Conservation (phyloP, 805 yeast genomes). For the Ogataea angusta region DNA sequence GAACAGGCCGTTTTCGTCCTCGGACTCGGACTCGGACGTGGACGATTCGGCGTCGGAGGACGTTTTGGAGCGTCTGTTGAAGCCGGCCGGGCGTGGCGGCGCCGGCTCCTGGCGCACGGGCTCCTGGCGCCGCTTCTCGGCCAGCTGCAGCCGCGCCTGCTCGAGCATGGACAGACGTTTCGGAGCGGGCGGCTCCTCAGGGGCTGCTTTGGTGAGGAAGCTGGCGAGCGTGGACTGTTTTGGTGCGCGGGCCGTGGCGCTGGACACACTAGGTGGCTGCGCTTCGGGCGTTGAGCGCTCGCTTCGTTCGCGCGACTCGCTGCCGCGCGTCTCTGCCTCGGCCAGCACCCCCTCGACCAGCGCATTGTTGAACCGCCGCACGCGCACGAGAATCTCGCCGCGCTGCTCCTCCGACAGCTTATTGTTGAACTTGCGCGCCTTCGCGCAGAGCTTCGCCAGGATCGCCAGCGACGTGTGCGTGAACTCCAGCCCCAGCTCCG, state of each 20-base stretch:
- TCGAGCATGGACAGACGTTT: slow-evolving; percentile 28
- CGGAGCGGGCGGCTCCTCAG: slow-evolving; percentile 12
- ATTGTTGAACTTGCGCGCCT: slow-evolving; percentile 65
- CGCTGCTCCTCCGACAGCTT: slow-evolving; percentile 68
- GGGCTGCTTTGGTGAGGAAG: slow-evolving; percentile 9
- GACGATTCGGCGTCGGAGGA: slow-evolving; percentile 13
- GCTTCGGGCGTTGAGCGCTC: too few species aligned
- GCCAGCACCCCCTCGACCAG: slow-evolving; percentile 52
- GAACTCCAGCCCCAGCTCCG: slow-evolving; percentile 47
- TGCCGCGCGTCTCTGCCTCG: slow-evolving; percentile 38
- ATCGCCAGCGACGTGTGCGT: slow-evolving; percentile 53
- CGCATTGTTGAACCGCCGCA: slow-evolving; percentile 49
- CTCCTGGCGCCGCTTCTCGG: slow-evolving; percentile 21
- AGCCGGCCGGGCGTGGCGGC: slow-evolving; percentile 53
- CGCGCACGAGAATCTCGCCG: slow-evolving; percentile 57
- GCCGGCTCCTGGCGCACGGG: slow-evolving; percentile 37
- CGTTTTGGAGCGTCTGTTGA: slow-evolving; percentile 34
- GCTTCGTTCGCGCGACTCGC: slow-evolving; percentile 2
- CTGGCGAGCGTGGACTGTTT: slow-evolving; percentile 7
- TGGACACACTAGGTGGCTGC: too few species aligned
- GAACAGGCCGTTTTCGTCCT: slow-evolving; percentile 37
- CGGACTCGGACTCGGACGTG: slow-evolving; percentile 30
- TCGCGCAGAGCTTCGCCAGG: slow-evolving; percentile 59
- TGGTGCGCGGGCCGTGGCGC: too few species aligned
- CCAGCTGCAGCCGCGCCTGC: slow-evolving; percentile 26